Evolutionary conservation across 805 yeast species (phyloP), one percentile per base, ranked within the genome.

Genomic region (Dipodascus geniculatus): DNA sequence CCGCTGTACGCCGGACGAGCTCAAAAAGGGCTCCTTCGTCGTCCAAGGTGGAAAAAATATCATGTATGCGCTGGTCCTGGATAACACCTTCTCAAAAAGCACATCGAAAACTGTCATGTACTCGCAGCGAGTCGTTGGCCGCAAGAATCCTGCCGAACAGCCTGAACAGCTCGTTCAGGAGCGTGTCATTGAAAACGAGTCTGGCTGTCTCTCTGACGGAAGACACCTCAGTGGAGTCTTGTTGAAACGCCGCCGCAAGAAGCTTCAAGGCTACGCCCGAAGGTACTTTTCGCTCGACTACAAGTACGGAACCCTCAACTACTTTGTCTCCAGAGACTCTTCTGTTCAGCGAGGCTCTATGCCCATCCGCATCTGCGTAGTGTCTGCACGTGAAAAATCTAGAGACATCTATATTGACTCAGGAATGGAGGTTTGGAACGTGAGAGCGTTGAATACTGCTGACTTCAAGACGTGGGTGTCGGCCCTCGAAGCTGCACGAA

Each of bases 361-460:
- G 87, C 95, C 91, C 38, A 80, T 93, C 50, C 80, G 78, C 52
- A 76, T 85, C 50, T 82, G 95, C 2, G 85, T 85, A n/a, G 81
- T 93, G 1, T 79, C 90, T 54, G 96, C 95, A 0, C 83, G 83
- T 61, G 74, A 79, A 23, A 77, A 78, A 54, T 78, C 80, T 22
- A 70, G 79, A 52, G 83, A 86, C 61, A 81, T 93, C 48, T 81
- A 84, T 49, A 77, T 93, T 55, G 97, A 93, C 66, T 88, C 97
- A 0, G 98, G 98, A 1, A 82, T 91, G 81, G 98, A 91, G 65
- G 82, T 86, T 8, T 91, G 98, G 98, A 81, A 80, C 42, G 72
- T 91, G 56, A 87, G 85, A 61, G 86, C 97, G 0, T 70, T 74
- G 49, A 80, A 74, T 54, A 68, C 69, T 9, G 72, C 75, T 3